phyloP scores from a whole-genome alignment of 768 basidiomycete species.

The Aureoboletus auriporus region DNA sequence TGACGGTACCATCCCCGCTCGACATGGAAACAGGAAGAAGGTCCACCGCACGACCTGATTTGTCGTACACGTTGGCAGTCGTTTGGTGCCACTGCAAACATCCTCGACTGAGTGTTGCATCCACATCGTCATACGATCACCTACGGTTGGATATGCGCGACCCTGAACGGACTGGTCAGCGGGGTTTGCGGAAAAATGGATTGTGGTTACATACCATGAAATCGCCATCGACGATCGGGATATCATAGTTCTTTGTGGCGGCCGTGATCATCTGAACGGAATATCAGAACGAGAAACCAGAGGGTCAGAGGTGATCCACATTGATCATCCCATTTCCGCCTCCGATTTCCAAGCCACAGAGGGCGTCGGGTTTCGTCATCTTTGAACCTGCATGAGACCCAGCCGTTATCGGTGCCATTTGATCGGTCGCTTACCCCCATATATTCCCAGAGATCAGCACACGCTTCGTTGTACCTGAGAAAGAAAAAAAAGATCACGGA shows the following conservation, averaged over 20 bases:
- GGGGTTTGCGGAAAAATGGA: background rate
- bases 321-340: slow-evolving; percentile 44
- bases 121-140: slow-evolving; percentile 8
- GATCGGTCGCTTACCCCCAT: slow-evolving; percentile 19
- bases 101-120: background rate
- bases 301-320: slow-evolving; percentile 19
- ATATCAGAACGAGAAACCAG: slow-evolving; percentile 7
- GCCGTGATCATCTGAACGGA: slow-evolving; percentile 32
- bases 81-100: slow-evolving; percentile 27
- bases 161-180: slow-evolving; percentile 25
- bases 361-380: slow-evolving; percentile 33
- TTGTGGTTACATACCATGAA: slow-evolving; percentile 32
- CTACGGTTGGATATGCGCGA: slow-evolving; percentile 32
- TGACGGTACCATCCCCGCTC: slow-evolving; percentile 37
- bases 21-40: slow-evolving; percentile 33
- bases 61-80: slow-evolving; percentile 28
- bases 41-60: slow-evolving; percentile 21
- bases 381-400: slow-evolving; percentile 6
- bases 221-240: slow-evolving; percentile 43
- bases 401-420: background rate
- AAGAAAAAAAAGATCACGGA: background rate
- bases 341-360: slow-evolving; percentile 38
- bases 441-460: slow-evolving; percentile 25
- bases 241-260: slow-evolving; percentile 32
- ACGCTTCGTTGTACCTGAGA: slow-evolving; percentile 32